Evolutionary conservation across 352 stramenopile genomes (phyloP).

Genomic region (Globisporangium middletonii): DNA sequence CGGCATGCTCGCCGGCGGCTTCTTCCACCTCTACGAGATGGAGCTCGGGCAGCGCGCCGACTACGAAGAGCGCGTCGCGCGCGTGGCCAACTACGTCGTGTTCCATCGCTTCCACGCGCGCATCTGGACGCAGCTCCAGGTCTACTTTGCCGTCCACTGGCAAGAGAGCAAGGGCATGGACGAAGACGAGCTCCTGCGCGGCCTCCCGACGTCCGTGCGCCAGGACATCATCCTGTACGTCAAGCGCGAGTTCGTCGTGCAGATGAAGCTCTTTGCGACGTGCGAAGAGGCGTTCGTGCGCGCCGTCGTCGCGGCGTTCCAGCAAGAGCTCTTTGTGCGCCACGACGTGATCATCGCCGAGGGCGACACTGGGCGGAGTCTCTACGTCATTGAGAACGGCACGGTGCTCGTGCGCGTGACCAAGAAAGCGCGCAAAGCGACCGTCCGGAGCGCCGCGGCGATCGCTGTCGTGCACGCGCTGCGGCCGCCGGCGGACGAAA

Average conservation of each 20-base stretch:
- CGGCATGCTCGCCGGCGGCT: slow-evolving; percentile 34
- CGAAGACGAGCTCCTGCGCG: slow-evolving; percentile 32
- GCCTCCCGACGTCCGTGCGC: slow-evolving; percentile 22
- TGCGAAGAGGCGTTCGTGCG: slow-evolving; percentile 57
- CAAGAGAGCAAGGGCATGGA: slow-evolving; percentile 43
- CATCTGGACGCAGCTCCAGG: slow-evolving; percentile 38
- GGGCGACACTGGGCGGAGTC: slow-evolving; percentile 45
- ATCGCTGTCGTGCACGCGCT: background rate
- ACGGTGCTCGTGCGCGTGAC: slow-evolving; percentile 23
- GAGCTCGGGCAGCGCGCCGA: slow-evolving; percentile 35
- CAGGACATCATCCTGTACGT: slow-evolving; percentile 34
- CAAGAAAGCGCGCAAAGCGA: slow-evolving; percentile 6
- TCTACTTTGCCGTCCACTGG: slow-evolving; percentile 42
- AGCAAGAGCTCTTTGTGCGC: slow-evolving; percentile 67
- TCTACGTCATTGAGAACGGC: slow-evolving; percentile 68
- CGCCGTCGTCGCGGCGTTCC: slow-evolving; percentile 52
- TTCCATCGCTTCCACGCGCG: slow-evolving; percentile 36
- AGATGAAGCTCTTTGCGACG: slow-evolving; percentile 51
- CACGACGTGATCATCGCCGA: slow-evolving; percentile 73
- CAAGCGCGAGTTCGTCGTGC: slow-evolving; percentile 38
- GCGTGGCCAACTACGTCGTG: slow-evolving; percentile 33
- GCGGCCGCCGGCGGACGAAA: background rate
- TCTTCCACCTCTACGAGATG: slow-evolving; percentile 45
- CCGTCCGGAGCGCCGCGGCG: background rate
- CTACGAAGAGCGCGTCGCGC: slow-evolving; percentile 39